Percentiles rank a stretch among this genome's conserved stretches.
phyloP scores from a whole-genome alignment of 768 basidiomycete species.

The Lanmaoa rubissima region DNA sequence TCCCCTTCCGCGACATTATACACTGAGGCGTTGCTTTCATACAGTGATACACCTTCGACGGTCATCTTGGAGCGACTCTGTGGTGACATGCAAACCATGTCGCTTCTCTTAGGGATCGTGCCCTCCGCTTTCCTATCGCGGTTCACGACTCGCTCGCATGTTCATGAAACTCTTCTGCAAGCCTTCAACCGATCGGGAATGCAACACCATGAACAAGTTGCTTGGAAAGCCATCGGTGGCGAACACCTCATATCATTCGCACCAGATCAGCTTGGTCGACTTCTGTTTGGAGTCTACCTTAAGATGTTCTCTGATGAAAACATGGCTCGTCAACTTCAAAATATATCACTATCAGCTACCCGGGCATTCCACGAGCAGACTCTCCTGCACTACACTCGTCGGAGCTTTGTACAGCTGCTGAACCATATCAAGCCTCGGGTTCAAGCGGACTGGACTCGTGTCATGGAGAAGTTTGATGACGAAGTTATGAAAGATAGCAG shows the following conservation, averaged over 20 bases:
- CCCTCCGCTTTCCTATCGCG: slow-evolving; percentile 26
- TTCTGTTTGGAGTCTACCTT: slow-evolving; percentile 28
- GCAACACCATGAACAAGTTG: slow-evolving; percentile 25
- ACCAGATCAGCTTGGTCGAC: slow-evolving; percentile 24
- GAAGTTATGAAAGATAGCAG: slow-evolving; percentile 8
- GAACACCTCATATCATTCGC: slow-evolving; percentile 15
- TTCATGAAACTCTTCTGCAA: slow-evolving; percentile 19
- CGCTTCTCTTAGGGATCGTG: slow-evolving; percentile 28
- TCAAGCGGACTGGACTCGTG: slow-evolving; percentile 40
- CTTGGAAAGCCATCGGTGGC: slow-evolving; percentile 23
- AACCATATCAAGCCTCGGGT: slow-evolving; percentile 38
- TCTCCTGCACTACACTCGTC: slow-evolving; percentile 46
- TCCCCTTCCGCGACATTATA: slow-evolving; percentile 27
- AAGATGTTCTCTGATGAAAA: slow-evolving; percentile 33
- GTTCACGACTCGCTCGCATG: slow-evolving; percentile 31
- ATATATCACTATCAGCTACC: neutral
- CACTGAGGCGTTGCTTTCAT: slow-evolving; percentile 28
- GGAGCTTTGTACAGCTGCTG: slow-evolving; percentile 47
- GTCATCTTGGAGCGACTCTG: slow-evolving; percentile 25
- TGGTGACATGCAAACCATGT: slow-evolving; percentile 28
- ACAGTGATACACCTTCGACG: slow-evolving; percentile 6
- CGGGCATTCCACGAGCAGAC: slow-evolving; percentile 7
- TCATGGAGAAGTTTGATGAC: slow-evolving; percentile 36
- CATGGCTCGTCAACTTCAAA: slow-evolving; percentile 9
- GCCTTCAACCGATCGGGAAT: neutral